Percentiles rank a stretch among this genome's conserved stretches.
Evolutionary conservation across 257 asterid species (phyloP).

Genomic region (Solanum infundibuliforme): DNA sequence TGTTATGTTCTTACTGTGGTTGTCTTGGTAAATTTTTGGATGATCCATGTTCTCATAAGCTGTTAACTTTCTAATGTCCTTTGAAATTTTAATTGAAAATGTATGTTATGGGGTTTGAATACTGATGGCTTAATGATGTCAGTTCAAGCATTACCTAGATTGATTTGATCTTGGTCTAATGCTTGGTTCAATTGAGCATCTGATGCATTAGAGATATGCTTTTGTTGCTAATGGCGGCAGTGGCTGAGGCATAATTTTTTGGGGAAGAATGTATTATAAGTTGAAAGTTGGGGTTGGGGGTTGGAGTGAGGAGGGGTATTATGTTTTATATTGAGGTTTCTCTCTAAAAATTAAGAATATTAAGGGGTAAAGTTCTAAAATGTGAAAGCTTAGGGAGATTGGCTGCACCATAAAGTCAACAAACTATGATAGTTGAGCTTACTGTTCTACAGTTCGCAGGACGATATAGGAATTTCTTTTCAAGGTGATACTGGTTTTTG

Average conservation of each 20-base stretch:
- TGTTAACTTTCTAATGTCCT: neutral
- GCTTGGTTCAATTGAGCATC: neutral
- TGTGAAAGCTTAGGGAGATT: neutral
- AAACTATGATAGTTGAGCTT: neutral
- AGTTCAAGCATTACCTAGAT: neutral
- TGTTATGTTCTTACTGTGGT: neutral
- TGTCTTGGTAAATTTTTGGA: neutral
- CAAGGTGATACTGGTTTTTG: neutral
- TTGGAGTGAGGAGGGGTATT: neutral
- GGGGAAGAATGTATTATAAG: neutral
- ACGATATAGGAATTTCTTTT: neutral
- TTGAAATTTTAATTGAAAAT: neutral
- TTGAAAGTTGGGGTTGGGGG: neutral
- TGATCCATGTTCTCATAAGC: neutral
- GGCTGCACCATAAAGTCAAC: neutral
- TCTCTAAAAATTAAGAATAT: neutral
- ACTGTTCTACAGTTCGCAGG: neutral
- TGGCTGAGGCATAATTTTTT: neutral
- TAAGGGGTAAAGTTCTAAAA: neutral
- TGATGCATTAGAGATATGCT: neutral
- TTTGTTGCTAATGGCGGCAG: neutral
- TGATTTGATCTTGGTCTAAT: neutral
- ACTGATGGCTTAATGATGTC: neutral
- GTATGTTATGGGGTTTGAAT: neutral
- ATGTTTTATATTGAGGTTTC: neutral